phyloP scores from a whole-genome alignment of 345 rosid species.

The Eucalyptus sp. region DNA sequence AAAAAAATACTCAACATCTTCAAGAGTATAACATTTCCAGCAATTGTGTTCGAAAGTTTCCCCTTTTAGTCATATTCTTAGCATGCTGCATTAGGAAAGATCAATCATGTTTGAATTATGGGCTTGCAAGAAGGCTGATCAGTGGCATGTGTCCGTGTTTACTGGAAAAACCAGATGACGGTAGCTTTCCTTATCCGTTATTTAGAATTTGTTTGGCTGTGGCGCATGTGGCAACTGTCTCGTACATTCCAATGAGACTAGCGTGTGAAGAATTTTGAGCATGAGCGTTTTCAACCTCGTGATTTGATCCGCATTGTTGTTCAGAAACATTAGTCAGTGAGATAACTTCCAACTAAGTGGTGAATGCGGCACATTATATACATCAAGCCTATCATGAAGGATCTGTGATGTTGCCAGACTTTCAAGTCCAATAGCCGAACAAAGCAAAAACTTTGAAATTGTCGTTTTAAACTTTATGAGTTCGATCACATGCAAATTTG shows the following conservation, averaged over 20 bases:
- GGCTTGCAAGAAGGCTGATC: neutral
- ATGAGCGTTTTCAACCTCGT: neutral
- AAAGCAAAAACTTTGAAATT: neutral
- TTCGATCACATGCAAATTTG: neutral
- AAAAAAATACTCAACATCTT: neutral
- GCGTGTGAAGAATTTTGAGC: neutral
- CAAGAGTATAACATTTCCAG: neutral
- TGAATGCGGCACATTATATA: neutral
- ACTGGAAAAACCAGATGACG: neutral
- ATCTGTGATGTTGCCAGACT: neutral
- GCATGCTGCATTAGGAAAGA: neutral
- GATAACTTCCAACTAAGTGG: neutral
- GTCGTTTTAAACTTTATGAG: neutral
- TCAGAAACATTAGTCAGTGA: neutral
- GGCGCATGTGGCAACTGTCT: neutral
- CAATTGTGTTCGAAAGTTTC: neutral
- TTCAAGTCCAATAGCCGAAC: neutral
- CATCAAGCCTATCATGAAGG: neutral
- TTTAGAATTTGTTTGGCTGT: neutral
- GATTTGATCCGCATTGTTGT: neutral
- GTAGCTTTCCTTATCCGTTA: neutral
- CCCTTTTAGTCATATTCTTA: neutral
- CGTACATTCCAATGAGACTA: neutral
- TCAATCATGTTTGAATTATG: neutral
- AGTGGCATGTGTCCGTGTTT: neutral